Evolutionary conservation across 495 filamentous ascomycete genomes (phyloP), one percentile per base, ranked within the genome.

Genomic region (Tricharina praecox): DNA sequence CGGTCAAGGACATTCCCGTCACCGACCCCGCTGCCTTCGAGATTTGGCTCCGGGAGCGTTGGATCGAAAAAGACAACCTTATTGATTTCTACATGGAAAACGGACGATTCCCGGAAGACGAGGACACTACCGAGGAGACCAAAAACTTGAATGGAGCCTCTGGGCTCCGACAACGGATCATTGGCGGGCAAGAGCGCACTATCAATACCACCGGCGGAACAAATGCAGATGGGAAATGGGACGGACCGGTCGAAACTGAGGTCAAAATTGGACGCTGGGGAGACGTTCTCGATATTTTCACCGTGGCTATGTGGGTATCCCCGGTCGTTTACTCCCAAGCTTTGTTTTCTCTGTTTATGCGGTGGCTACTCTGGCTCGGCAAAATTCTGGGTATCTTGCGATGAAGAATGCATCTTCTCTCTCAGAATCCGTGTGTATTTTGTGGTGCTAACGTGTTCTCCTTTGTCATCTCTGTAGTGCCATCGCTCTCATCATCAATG

Each of bases 51-150:
- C 69, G 74, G 25, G 66, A 77, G 45, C 70, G 81, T 20, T 90
- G 83, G 83, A 69, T 71, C 33, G 84, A 90, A 59, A 90, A 90
- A 60, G 83, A 90, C 46, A 68, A 70, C 4, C 64, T 88, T 23
- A 66, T 90, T 30, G 82, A 88, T 51, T 62, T 76, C 41, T 90
- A 81, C 51, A 49, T 77, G 11, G 64, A 70, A 4, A 79, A 76
- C 19, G 82, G 81, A 0, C 68, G 73, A 21, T 85, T 90, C 60
- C 83, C 83, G 0, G 68, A 69, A 15, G 71, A 71, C 45, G 55
- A 64, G 8, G 42, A 52, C 37, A 60, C 36, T 37, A 52, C 33
- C 52, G 55, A 43, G 38, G 45, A 38, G 10, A 51, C 39, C 25
- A 55, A 55, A 53, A 59, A 40, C 30, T 58, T 41, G 11, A 33